Conservation (phyloP, 1,139 yeast genomes). For the Debaryomycetaceae sp. region DNA sequence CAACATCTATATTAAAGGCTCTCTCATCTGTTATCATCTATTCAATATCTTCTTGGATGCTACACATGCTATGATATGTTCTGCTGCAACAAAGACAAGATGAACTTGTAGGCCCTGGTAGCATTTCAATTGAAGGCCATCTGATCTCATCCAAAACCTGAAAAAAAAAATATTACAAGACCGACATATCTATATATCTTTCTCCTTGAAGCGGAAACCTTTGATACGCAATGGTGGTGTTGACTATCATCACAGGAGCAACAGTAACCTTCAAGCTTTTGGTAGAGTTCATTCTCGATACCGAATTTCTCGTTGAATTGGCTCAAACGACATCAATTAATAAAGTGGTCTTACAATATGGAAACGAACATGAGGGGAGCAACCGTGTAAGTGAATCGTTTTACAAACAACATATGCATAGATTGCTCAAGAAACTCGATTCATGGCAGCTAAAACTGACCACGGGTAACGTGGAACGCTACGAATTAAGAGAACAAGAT, state of each 20-base stretch:
- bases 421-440: background rate
- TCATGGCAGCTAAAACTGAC: background rate
- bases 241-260: slow-evolving; percentile 62
- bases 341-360: slow-evolving; percentile 63
- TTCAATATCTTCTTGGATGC: too few species aligned
- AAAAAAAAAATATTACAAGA: too few species aligned
- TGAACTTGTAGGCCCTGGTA: too few species aligned
- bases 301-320: slow-evolving; percentile 34
- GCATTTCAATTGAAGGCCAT: too few species aligned
- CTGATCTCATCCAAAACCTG: too few species aligned
- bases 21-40: too few species aligned
- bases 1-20: too few species aligned
- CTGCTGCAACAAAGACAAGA: too few species aligned
- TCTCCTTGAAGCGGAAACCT: too few species aligned
- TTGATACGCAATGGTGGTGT: background rate
- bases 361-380: slow-evolving; percentile 42
- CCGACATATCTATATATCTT: too few species aligned
- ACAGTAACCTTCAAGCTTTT: slow-evolving; percentile 70
- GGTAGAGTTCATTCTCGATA: slow-evolving; percentile 37
- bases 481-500: slow-evolving; percentile 4
- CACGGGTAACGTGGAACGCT: slow-evolving; percentile 1
- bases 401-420: slow-evolving; percentile 9
- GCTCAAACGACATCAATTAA: slow-evolving; percentile 26
- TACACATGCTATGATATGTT: too few species aligned
- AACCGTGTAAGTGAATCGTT: slow-evolving; percentile 21